Evolutionary conservation across 139 green algal genomes (phyloP).

Genomic region (Chlamydomonas urium): DNA sequence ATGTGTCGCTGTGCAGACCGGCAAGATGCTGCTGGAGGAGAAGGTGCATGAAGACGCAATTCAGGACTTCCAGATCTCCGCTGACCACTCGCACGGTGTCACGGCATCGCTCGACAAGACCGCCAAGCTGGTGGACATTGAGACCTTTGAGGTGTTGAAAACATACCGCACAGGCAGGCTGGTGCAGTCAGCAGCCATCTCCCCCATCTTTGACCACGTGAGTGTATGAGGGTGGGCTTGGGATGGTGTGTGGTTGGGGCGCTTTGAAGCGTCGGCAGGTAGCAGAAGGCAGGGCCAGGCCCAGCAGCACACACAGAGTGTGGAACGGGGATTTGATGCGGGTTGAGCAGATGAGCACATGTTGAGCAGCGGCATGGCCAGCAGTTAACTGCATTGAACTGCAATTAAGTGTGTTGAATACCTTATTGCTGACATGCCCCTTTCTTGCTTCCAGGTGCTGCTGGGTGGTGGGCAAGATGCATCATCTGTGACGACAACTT

Average conservation of each 20-base stretch:
- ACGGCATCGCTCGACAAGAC: slow-evolving; percentile 91
- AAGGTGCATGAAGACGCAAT: slow-evolving; percentile 85
- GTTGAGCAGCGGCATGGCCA: no score
- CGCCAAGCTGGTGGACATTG: slow-evolving; percentile 80
- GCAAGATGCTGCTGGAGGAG: slow-evolving; percentile 51
- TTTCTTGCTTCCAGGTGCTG: slow-evolving; percentile 60
- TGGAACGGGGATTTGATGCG: no score
- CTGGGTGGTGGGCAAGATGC: slow-evolving; percentile 92
- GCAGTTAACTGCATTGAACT: no score
- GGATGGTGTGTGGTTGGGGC: no score
- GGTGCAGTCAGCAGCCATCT: slow-evolving; percentile 88
- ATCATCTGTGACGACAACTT: slow-evolving; percentile 31
- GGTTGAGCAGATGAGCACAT: no score
- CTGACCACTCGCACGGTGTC: slow-evolving; percentile 88
- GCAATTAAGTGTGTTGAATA: no score
- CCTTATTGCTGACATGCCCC: no score
- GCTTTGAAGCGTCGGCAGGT: no score
- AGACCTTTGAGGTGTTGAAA: slow-evolving; percentile 84
- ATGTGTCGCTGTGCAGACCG: no score
- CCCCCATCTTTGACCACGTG: slow-evolving; percentile 90
- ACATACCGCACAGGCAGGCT: slow-evolving; percentile 85
- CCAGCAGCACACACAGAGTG: no score
- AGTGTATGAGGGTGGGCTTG: slow-evolving; percentile 1
- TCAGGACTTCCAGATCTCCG: slow-evolving; percentile 64
- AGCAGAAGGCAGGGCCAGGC: no score